Conservation (phyloP, 2,329 filamentous ascomycete species). For the Zymoseptoria crescenta region DNA sequence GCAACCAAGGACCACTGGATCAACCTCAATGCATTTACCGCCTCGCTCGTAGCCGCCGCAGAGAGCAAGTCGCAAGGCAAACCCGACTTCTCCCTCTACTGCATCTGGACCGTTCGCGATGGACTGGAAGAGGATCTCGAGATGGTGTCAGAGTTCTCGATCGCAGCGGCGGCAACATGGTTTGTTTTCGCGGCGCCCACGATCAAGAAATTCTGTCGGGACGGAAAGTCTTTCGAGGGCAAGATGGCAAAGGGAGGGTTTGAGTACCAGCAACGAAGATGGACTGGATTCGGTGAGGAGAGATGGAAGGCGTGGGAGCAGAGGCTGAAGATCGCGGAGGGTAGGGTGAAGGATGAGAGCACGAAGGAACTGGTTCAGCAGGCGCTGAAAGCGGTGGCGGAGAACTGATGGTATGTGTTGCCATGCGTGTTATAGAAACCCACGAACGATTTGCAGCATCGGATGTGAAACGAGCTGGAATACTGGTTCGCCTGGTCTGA, state of each 20-base stretch:
- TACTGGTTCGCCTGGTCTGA: background rate
- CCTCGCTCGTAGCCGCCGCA: constrained; percentile 19
- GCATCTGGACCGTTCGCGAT: constrained; percentile 25
- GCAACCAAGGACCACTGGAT: constrained; percentile 20
- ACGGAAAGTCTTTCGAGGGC: constrained; percentile 24
- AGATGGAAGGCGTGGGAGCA: constrained; percentile 24
- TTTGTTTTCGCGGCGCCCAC: constrained; percentile 23
- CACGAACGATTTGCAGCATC: background rate
- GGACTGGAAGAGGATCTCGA: constrained; percentile 22
- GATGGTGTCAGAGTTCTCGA: constrained; percentile 13
- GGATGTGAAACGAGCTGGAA: background rate
- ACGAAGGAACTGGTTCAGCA: constrained; percentile 14
- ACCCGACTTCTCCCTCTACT: constrained; percentile 24
- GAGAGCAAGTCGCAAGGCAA: constrained; percentile 12
- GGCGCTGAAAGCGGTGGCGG: constrained; percentile 9
- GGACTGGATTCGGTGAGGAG: constrained; percentile 22
- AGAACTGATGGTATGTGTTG: background rate
- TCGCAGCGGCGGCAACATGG: constrained; percentile 25
- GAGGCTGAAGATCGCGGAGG: constrained; percentile 10
- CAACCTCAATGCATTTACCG: constrained; percentile 27
- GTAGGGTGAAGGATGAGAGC: constrained; percentile 6
- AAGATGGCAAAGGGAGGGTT: constrained; percentile 24
- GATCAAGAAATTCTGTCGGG: constrained; percentile 15
- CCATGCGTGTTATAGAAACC: background rate
- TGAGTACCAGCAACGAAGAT: constrained; percentile 17